Conservation (phyloP, 1,284 basidiomycete genomes). For the Peniophora sp. region DNA sequence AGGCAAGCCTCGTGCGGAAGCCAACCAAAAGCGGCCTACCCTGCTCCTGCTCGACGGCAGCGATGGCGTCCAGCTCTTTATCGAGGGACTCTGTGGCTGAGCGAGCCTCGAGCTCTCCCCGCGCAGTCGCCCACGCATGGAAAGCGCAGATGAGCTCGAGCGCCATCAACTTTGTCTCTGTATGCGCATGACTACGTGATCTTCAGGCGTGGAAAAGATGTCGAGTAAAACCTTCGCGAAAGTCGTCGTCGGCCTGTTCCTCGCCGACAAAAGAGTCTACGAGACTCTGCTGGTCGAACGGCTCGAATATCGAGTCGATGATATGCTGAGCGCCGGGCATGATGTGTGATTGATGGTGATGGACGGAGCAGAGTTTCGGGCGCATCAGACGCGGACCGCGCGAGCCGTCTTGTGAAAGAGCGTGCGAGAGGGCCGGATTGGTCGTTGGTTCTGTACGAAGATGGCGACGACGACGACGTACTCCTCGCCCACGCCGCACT, state of each 20-base stretch:
- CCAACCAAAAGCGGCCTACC: slow-evolving; percentile 25
- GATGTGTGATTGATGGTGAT: too few relatives aligned
- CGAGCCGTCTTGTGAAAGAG: too few relatives aligned
- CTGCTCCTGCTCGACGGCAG: slow-evolving; percentile 24
- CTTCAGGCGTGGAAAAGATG: too few relatives aligned
- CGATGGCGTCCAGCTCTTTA: slow-evolving; percentile 1
- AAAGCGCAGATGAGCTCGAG: not conserved
- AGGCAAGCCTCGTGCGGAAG: slow-evolving; percentile 4
- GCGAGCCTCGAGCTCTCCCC: not conserved
- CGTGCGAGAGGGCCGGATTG: too few relatives aligned
- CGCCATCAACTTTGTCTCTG: not conserved
- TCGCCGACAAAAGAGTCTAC: not conserved
- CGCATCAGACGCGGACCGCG: too few relatives aligned
- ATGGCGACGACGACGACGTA: not conserved
- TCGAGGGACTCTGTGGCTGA: not conserved
- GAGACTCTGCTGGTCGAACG: not conserved
- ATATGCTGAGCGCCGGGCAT: not conserved
- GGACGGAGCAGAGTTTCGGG: too few relatives aligned
- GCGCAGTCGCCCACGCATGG: not conserved
- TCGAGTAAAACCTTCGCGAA: not conserved
- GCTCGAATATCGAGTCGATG: not conserved
- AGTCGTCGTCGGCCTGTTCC: not conserved
- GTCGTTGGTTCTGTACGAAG: not conserved
- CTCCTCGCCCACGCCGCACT: slow-evolving; percentile 4
- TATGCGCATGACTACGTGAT: too few relatives aligned